Evolutionary conservation across 2,329 filamentous ascomycete species (phyloP).

Genomic region (Plectosphaerella plurivora): DNA sequence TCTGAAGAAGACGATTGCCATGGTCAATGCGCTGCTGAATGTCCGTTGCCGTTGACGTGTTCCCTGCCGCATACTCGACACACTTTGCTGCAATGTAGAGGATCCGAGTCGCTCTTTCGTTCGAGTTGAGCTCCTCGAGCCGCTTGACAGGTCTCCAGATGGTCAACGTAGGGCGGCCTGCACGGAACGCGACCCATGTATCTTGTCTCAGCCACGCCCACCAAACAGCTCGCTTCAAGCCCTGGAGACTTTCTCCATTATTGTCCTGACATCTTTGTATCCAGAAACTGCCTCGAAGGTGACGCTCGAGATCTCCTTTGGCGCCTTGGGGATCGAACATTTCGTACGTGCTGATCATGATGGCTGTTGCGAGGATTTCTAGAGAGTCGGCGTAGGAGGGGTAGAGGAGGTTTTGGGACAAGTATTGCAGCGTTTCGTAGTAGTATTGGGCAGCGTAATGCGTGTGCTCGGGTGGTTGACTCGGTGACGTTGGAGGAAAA

Average conservation of each 20-base stretch:
- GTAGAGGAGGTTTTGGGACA: conserved; percentile 52
- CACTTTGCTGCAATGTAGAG: conserved; percentile 48
- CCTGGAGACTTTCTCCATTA: conserved; percentile 47
- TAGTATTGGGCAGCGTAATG: conserved; percentile 47
- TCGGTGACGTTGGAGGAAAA: too few species aligned
- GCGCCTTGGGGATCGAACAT: conserved; percentile 47
- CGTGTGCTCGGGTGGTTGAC: not conserved
- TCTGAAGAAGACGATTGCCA: conserved; percentile 10
- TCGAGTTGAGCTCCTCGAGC: conserved; percentile 38
- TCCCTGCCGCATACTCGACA: conserved; percentile 50
- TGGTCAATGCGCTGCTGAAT: conserved; percentile 25
- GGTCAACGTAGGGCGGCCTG: conserved; percentile 47
- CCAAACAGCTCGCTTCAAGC: conserved; percentile 53
- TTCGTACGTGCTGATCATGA: conserved; percentile 57
- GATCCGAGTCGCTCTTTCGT: conserved; percentile 46
- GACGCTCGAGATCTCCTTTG: conserved; percentile 47
- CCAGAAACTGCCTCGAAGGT: conserved; percentile 60
- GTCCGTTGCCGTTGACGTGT: conserved; percentile 10
- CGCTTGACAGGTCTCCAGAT: conserved; percentile 50
- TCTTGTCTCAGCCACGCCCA: conserved; percentile 63
- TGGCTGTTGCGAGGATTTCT: conserved; percentile 53
- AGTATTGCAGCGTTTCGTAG: conserved; percentile 55
- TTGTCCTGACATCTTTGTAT: conserved; percentile 57
- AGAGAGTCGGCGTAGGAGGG: conserved; percentile 49
- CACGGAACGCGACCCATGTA: conserved; percentile 57